Evolutionary conservation across 225 moss, liverwort and hornwort species (phyloP).

Genomic region (Pleurozium schreberi): DNA sequence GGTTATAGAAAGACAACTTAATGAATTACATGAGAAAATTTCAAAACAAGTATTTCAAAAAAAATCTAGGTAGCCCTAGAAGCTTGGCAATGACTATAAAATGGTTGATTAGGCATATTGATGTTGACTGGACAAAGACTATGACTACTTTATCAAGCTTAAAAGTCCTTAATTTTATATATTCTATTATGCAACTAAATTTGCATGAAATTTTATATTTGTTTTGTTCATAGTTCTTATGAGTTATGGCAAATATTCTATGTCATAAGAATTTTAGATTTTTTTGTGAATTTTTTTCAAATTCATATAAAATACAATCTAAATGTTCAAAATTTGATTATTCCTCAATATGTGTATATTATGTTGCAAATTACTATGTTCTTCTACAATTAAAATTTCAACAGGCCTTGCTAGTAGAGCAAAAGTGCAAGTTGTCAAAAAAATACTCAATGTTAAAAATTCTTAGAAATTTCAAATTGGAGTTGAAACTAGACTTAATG

Average conservation of each 20-base stretch:
- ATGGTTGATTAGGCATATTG: neutral
- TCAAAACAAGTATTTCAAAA: too few relatives aligned
- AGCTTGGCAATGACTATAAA: neutral
- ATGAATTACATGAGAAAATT: too few relatives aligned
- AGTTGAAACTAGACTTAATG: neutral
- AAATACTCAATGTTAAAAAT: neutral
- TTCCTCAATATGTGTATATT: neutral
- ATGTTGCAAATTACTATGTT: neutral
- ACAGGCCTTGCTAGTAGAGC: too few relatives aligned
- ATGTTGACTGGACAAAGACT: neutral
- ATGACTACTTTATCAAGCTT: neutral
- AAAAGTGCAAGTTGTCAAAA: too few relatives aligned
- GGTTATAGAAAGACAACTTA: neutral
- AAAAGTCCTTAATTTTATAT: neutral
- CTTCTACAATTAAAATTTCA: neutral
- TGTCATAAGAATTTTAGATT: neutral
- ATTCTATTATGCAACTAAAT: neutral
- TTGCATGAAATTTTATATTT: neutral
- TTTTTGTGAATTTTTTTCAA: neutral
- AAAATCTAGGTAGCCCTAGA: rapidly evolving
- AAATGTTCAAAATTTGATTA: neutral
- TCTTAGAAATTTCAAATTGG: neutral
- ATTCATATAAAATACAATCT: neutral
- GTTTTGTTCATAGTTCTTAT: too few relatives aligned
- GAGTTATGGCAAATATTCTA: too few relatives aligned